These are phyloP conservation scores for Penicillium sp. DNA, from an alignment of 2,329 filamentous ascomycete species.

Conservation along the genomic window DNA sequence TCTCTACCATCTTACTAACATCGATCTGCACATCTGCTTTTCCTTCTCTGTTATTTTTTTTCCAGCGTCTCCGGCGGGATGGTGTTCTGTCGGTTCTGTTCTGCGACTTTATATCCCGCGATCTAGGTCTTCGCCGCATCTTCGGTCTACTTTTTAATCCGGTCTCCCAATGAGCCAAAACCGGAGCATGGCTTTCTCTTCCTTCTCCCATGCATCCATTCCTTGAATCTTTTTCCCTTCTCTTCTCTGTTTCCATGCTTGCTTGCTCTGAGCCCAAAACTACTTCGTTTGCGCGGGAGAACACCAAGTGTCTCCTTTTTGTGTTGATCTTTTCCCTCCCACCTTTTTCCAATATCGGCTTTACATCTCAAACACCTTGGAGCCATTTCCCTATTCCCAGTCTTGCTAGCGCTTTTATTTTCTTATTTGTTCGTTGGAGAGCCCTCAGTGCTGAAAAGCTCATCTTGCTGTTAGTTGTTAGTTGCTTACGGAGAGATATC, in stretches of 20 bases:
- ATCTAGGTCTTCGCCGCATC: constrained; percentile 4
- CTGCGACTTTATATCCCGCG: constrained; percentile 8
- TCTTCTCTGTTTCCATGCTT: constrained; percentile 4
- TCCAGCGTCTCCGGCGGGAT: constrained; percentile 17
- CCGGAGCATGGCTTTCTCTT: constrained; percentile 16
- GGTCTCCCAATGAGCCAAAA: constrained; percentile 6
- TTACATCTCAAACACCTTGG: constrained; percentile 3
- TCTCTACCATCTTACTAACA: constrained; percentile 16
- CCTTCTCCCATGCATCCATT: constrained; percentile 16
- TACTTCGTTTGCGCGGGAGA: background rate
- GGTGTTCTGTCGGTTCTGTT: constrained; percentile 23
- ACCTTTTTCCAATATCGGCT: constrained; percentile 5
- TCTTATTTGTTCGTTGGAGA: background rate
- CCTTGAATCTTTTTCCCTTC: constrained; percentile 15
- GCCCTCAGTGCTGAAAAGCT: background rate
- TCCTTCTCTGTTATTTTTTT: constrained; percentile 14
- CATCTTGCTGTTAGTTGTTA: background rate
- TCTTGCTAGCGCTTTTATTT: constrained; percentile 15
- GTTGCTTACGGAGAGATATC: constrained; percentile 1
- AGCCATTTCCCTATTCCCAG: constrained; percentile 28
- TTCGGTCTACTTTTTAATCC: constrained; percentile 15
- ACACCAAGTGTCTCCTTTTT: background rate
- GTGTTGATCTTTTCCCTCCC: constrained; percentile 2
- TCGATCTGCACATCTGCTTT: constrained; percentile 16
- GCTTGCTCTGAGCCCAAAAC: background rate